Conservation (phyloP, 352 stramenopile genomes). For the Thalassiosira mediterranea region DNA sequence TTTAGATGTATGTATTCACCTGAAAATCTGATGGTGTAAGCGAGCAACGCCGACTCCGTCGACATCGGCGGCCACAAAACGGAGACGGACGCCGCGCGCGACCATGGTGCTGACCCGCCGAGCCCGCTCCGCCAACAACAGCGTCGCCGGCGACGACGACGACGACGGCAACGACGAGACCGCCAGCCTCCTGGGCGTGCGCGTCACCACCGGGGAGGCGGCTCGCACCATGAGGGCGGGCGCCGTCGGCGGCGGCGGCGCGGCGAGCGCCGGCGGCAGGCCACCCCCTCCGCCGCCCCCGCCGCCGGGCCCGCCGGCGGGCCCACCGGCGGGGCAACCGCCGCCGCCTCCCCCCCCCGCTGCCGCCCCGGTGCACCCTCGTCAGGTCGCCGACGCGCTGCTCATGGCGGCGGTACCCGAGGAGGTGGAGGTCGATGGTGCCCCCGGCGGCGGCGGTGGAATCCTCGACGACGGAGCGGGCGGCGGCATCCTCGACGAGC, state of each 20-base stretch:
- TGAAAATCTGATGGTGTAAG: too few species aligned
- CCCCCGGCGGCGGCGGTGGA: neutral
- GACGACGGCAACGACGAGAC: neutral
- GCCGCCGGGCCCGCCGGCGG: neutral
- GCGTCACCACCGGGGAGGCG: too few species aligned
- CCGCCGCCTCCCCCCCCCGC: neutral
- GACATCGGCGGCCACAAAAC: neutral
- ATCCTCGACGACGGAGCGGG: neutral
- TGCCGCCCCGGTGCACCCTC: neutral
- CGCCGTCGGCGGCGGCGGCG: neutral
- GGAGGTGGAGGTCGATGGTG: conserved; percentile 3
- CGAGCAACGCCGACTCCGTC: too few species aligned
- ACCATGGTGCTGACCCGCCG: neutral
- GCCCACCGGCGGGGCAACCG: neutral
- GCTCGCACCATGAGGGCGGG: neutral
- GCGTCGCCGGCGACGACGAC: neutral
- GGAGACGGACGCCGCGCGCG: neutral
- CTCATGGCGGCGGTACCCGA: neutral
- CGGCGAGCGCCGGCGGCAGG: neutral
- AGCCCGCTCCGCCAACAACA: neutral
- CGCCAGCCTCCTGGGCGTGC: too few species aligned
- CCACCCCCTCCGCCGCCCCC: neutral
- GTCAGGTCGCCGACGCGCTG: neutral
- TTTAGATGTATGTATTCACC: too few species aligned
- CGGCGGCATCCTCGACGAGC: neutral